These are phyloP conservation scores for Phallus indusiatus DNA, from an alignment of 768 basidiomycete genomes.

Conservation along the genomic window DNA sequence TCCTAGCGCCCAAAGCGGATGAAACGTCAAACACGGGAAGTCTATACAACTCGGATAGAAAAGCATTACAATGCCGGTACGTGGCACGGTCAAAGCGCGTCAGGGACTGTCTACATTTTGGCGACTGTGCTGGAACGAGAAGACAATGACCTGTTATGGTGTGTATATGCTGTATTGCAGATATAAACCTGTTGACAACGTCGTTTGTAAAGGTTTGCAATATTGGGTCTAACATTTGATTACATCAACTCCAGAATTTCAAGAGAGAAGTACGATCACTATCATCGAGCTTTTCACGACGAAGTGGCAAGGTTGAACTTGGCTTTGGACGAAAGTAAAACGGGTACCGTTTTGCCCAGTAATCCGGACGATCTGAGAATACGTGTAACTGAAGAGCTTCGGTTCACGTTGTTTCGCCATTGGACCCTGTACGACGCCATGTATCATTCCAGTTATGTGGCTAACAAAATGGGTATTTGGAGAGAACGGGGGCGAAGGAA, in stretches of 20 bases:
- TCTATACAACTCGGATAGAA: slow-evolving; percentile 54
- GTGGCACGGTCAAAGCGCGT: slow-evolving; percentile 82
- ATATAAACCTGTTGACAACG: not conserved
- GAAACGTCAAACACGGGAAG: slow-evolving; percentile 58
- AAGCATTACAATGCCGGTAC: slow-evolving; percentile 83
- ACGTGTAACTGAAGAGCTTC: slow-evolving; percentile 76
- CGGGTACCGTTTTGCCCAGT: slow-evolving; percentile 29
- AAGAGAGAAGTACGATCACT: slow-evolving; percentile 73
- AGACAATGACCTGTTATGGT: slow-evolving; percentile 94
- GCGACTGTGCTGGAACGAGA: slow-evolving; percentile 86
- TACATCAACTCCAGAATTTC: slow-evolving; percentile 85
- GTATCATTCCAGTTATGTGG: slow-evolving; percentile 95
- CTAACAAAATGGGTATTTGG: slow-evolving; percentile 93
- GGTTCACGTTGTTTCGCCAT: slow-evolving; percentile 92
- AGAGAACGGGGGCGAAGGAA: slow-evolving; percentile 86
- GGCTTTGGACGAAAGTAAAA: slow-evolving; percentile 29
- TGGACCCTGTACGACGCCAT: slow-evolving; percentile 98
- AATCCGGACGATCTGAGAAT: slow-evolving; percentile 81
- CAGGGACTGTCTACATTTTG: slow-evolving; percentile 81
- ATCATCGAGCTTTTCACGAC: slow-evolving; percentile 73
- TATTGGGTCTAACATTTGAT: slow-evolving; percentile 89
- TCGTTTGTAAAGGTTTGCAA: slow-evolving; percentile 59
- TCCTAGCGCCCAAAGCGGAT: slow-evolving; percentile 44
- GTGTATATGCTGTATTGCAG: slow-evolving; percentile 14
- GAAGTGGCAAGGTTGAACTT: slow-evolving; percentile 91